These are phyloP conservation scores for Tylopilus balloui DNA, from an alignment of 768 basidiomycete genomes.

Conservation along the genomic window DNA sequence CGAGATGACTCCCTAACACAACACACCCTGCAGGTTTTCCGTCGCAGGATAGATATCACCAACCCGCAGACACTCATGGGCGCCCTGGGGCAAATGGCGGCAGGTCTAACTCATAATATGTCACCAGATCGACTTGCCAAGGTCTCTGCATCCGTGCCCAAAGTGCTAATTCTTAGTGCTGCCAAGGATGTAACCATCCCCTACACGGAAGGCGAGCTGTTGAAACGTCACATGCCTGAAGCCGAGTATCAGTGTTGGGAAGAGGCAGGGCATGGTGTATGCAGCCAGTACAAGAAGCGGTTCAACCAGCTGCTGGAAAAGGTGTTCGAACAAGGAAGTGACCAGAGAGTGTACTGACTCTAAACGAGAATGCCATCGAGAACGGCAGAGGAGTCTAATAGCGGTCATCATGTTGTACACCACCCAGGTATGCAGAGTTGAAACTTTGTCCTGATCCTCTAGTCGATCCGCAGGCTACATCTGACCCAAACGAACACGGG, in stretches of 20 bases:
- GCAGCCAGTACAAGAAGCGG: slow-evolving; percentile 42
- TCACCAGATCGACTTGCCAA: slow-evolving; percentile 40
- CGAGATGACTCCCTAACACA: not conserved
- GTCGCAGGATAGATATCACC: slow-evolving; percentile 45
- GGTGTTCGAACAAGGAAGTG: slow-evolving; percentile 45
- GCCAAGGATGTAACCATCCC: slow-evolving; percentile 58
- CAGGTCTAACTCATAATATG: slow-evolving; percentile 61
- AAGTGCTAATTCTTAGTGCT: slow-evolving; percentile 62
- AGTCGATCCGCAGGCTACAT: too few relatives aligned
- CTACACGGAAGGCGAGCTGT: slow-evolving; percentile 43
- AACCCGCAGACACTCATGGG: slow-evolving; percentile 59
- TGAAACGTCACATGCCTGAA: slow-evolving; percentile 56
- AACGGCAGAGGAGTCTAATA: not conserved
- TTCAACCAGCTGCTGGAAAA: slow-evolving; percentile 58
- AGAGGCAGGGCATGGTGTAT: slow-evolving; percentile 60
- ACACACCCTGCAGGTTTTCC: slow-evolving; percentile 38
- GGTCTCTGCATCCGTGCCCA: slow-evolving; percentile 56
- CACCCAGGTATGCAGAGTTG: too few relatives aligned
- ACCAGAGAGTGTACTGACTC: not conserved
- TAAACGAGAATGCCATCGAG: not conserved
- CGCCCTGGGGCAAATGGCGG: slow-evolving; percentile 66
- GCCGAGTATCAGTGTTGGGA: slow-evolving; percentile 57
- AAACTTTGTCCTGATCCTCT: too few relatives aligned
- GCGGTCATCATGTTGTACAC: too few relatives aligned
- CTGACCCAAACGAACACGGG: too few relatives aligned